Conservation (phyloP, 805 yeast species). For the Candida piceae region DNA sequence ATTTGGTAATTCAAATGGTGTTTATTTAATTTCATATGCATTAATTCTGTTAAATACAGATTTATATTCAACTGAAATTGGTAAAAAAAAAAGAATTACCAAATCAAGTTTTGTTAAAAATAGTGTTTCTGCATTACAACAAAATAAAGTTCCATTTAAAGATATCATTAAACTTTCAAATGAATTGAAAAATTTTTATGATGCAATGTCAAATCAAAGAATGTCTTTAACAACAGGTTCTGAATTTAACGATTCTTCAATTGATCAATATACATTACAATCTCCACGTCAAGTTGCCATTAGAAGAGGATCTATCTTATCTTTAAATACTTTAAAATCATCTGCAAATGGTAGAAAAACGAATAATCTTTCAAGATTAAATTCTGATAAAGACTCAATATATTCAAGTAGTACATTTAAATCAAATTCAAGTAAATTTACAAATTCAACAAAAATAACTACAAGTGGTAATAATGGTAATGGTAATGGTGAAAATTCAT, state of each 20-base stretch:
- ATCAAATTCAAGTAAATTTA: background rate
- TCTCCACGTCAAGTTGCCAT: conserved; percentile 2
- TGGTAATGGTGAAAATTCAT: too few relatives aligned
- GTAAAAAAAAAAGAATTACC: conserved; percentile 34
- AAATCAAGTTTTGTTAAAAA: conserved; percentile 42
- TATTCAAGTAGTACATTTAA: conserved; percentile 5
- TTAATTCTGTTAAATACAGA: conserved; percentile 73
- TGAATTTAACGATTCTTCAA: background rate
- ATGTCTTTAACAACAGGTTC: conserved; percentile 9
- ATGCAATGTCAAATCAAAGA: conserved; percentile 35
- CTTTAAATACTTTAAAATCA: conserved; percentile 6
- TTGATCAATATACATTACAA: background rate
- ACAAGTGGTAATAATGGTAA: background rate
- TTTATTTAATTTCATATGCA: conserved; percentile 69
- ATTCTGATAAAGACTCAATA: conserved; percentile 9
- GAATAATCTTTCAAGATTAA: background rate
- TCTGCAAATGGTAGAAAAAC: background rate
- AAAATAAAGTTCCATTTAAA: conserved; percentile 19
- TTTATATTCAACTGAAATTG: conserved; percentile 51
- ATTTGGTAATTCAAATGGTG: conserved; percentile 48
- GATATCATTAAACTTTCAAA: conserved; percentile 30
- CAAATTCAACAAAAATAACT: conserved; percentile 1
- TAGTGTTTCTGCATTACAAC: conserved; percentile 42
- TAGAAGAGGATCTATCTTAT: conserved; percentile 8
- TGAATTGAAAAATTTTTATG: conserved; percentile 39